A percentile compares a stretch with the other conserved stretches of the same genome.
Conservation (phyloP, 2,329 filamentous ascomycete genomes). For the Sphaerostilbella broomeana region DNA sequence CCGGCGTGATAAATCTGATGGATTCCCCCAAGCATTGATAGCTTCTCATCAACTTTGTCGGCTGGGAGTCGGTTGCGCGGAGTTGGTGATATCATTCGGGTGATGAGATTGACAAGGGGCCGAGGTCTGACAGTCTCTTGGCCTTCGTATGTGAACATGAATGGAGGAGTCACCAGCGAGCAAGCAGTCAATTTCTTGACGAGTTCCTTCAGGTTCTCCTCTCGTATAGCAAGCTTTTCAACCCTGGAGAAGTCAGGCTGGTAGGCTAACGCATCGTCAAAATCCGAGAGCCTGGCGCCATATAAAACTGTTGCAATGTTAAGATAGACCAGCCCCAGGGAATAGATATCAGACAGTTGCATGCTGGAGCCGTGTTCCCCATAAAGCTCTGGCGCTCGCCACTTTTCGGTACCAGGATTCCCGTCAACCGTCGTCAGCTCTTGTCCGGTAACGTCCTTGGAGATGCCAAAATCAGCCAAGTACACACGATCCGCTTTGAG, state of each 20-base stretch:
- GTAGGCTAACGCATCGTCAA: conserved; percentile 33
- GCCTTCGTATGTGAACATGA: conserved; percentile 31
- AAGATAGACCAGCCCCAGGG: conserved; percentile 40
- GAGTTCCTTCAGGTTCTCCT: conserved; percentile 29
- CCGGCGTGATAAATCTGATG: conserved; percentile 41
- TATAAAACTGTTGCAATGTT: conserved; percentile 40
- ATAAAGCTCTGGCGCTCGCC: conserved; percentile 40
- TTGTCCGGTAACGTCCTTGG: conserved; percentile 38
- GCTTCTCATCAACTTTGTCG: conserved; percentile 32
- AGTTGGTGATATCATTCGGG: conserved; percentile 29
- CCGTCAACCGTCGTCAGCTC: conserved; percentile 40
- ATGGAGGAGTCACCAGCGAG: conserved; percentile 30
- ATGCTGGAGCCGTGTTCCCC: conserved; percentile 34
- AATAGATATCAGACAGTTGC: conserved; percentile 43
- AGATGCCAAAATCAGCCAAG: conserved; percentile 44
- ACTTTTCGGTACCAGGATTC: conserved; percentile 35
- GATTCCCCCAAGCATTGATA: conserved; percentile 40
- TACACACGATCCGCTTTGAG: conserved; percentile 40
- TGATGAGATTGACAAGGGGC: conserved; percentile 33
- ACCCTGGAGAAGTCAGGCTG: conserved; percentile 20
- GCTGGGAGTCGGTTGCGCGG: conserved; percentile 29
- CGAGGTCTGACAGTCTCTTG: conserved; percentile 35
- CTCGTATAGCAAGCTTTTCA: conserved; percentile 27
- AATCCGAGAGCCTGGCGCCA: conserved; percentile 31
- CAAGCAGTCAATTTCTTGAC: conserved; percentile 28